Conservation (phyloP, 192 early-diverging fungal genomes). For the Kappamyces sp. region DNA sequence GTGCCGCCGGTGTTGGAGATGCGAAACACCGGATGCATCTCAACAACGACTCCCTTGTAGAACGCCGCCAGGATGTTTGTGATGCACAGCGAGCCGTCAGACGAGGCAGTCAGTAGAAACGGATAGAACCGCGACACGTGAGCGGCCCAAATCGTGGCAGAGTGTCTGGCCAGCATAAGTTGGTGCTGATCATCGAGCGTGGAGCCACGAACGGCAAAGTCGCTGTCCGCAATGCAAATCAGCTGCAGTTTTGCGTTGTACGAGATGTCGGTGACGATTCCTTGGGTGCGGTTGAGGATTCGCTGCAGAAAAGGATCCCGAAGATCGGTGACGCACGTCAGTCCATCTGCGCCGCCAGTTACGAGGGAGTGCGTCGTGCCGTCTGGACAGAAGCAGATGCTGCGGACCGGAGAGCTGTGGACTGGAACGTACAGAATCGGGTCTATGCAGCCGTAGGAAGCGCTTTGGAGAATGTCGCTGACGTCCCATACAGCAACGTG, state of each 20-base stretch:
- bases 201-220: not conserved
- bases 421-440: no score
- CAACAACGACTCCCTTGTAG: not conserved
- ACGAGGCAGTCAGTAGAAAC: not conserved
- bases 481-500: conserved; percentile 9
- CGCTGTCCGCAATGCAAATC: not conserved
- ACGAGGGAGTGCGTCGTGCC: not conserved
- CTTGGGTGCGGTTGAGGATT: not conserved
- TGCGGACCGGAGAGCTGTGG: no score
- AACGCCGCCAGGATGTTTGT: not conserved
- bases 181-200: not conserved
- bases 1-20: not conserved
- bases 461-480: not conserved
- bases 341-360: not conserved
- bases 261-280: not conserved
- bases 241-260: not conserved
- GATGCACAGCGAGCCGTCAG: not conserved
- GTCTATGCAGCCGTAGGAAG: not conserved
- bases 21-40: not conserved
- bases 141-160: not conserved
- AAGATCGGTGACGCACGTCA: not conserved
- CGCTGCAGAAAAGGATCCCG: not conserved
- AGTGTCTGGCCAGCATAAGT: not conserved
- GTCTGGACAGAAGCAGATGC: not conserved
- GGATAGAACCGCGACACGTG: not conserved